phyloP scores from a whole-genome alignment of 305 asterid genomes.

The Plantago coronopus region DNA sequence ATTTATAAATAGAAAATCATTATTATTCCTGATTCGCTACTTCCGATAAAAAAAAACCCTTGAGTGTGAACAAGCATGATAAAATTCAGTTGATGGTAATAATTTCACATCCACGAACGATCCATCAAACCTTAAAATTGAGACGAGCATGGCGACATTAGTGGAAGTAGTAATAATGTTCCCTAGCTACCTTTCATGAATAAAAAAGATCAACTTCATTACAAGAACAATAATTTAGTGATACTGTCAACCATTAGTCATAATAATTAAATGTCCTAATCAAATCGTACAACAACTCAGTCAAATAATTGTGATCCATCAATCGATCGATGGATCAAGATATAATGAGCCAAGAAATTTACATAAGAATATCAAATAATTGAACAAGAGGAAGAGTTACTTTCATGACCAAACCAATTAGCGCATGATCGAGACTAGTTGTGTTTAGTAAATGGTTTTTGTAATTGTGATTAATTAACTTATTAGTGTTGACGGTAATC shows the following conservation, averaged over 20 bases:
- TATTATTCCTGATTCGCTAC: too few species aligned
- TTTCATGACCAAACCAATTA: conserved; percentile 4
- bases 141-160: conserved; percentile 4
- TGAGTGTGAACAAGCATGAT: neutral
- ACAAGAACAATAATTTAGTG: neutral
- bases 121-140: conserved; percentile 6
- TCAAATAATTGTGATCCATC: neutral
- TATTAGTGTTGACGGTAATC: conserved; percentile 12
- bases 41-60: neutral
- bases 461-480: too few species aligned
- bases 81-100: neutral
- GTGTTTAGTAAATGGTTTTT: neutral
- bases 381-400: neutral
- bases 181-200: neutral
- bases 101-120: neutral
- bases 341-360: too few species aligned
- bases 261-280: conserved; percentile 3
- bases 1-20: too few species aligned
- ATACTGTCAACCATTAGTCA: neutral
- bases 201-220: neutral
- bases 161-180: conserved; percentile 3
- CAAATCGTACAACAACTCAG: conserved; percentile 7
- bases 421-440: neutral
- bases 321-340: too few species aligned
- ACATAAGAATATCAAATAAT: too few species aligned